These are phyloP conservation scores for Penicillium psychrosexuale DNA, from an alignment of 2,329 filamentous ascomycete genomes.

Conservation along the genomic window DNA sequence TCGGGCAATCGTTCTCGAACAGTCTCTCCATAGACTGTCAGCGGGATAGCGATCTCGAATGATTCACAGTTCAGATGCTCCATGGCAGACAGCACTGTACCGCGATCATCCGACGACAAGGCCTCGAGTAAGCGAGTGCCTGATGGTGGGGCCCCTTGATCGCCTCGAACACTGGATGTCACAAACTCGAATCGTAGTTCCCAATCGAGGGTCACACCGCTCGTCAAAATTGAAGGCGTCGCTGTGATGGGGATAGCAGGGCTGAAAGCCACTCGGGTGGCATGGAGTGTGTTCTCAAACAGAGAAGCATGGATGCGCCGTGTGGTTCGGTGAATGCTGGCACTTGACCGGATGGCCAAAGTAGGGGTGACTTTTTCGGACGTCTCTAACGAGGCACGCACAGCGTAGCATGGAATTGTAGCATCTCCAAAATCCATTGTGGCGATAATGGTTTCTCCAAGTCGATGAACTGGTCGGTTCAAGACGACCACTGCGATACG, in stretches of 20 bases:
- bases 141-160: slow-evolving; percentile 36
- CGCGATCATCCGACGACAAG: slow-evolving; percentile 73
- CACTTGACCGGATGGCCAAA: slow-evolving; percentile 78
- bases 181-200: slow-evolving; percentile 89
- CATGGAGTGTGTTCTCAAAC: slow-evolving; percentile 79
- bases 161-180: slow-evolving; percentile 57
- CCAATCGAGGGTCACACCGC: slow-evolving; percentile 83
- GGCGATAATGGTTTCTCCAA: slow-evolving; percentile 82
- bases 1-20: slow-evolving; percentile 44
- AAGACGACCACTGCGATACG: slow-evolving; percentile 89
- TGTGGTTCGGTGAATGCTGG: slow-evolving; percentile 83
- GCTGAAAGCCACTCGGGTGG: slow-evolving; percentile 73
- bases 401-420: slow-evolving; percentile 77
- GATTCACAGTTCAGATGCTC: slow-evolving; percentile 80
- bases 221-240: slow-evolving; percentile 90
- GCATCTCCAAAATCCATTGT: slow-evolving; percentile 78
- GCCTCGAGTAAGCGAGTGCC: slow-evolving; percentile 67
- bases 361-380: slow-evolving; percentile 76
- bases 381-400: slow-evolving; percentile 81
- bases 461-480: slow-evolving; percentile 78
- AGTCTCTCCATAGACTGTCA: slow-evolving; percentile 69
- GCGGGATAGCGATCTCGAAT: slow-evolving; percentile 82
- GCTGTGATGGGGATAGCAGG: slow-evolving; percentile 78
- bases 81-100: slow-evolving; percentile 70
- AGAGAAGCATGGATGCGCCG: slow-evolving; percentile 73